Percentiles rank a stretch among this genome's conserved stretches.
These are phyloP conservation scores for Mucor irregularis DNA, from an alignment of 371 early-diverging fungal genomes.

Conservation along the genomic window DNA sequence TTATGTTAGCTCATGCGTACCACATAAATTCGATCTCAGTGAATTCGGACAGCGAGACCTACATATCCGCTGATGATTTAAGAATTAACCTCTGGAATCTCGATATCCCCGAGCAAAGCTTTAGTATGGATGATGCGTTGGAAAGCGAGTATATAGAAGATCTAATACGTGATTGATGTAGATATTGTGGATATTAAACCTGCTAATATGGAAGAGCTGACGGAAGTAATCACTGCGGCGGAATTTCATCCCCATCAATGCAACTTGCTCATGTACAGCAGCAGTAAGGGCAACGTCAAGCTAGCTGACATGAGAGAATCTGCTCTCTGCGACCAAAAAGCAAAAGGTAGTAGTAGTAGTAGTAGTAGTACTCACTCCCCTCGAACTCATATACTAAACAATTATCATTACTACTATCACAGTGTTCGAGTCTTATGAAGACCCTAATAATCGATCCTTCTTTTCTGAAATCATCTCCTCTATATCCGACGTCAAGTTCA, in stretches of 20 bases:
- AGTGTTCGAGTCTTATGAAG: constrained; percentile 95
- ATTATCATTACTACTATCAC: not conserved
- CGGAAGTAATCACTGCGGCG: constrained; percentile 98
- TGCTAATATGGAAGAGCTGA: constrained; percentile 97
- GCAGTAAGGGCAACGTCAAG: constrained; percentile 97
- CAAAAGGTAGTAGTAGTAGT: constrained; percentile 67
- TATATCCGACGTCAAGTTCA: constrained; percentile 95
- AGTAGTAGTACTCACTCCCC: not conserved
- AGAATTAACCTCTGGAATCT: constrained; percentile 99
- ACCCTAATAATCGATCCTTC: constrained; percentile 91
- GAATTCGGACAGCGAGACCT: constrained; percentile 96
- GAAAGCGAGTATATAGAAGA: no score
- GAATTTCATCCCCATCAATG: constrained; percentile 97
- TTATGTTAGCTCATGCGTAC: constrained; percentile 88
- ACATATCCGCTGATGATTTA: constrained; percentile 97
- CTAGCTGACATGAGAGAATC: constrained; percentile 95
- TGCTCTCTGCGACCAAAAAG: constrained; percentile 92
- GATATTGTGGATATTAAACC: constrained; percentile 99
- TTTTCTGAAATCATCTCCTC: constrained; percentile 98
- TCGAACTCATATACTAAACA: no score
- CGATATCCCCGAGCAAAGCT: constrained; percentile 94
- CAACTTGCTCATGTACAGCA: constrained; percentile 97
- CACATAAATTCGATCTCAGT: constrained; percentile 99
- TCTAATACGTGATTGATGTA: constrained; percentile 18
- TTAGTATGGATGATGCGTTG: constrained; percentile 65